Evolutionary conservation across 768 basidiomycete genomes (phyloP), one percentile per base, ranked within the genome.

Genomic region (Mrakia blollopis): DNA sequence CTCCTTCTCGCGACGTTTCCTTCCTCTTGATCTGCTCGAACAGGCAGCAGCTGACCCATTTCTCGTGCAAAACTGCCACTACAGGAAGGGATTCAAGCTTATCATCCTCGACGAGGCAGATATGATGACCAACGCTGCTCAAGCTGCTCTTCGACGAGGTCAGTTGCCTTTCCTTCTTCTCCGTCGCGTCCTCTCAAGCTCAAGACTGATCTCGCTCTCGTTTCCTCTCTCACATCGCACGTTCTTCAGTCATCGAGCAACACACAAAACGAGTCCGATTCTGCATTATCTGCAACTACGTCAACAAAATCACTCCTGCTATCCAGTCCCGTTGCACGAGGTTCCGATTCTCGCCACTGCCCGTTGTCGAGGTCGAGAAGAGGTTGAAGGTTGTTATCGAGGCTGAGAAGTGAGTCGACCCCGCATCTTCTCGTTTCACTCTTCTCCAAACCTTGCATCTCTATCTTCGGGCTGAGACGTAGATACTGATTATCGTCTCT

Each of bases 241-340:
- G n/a, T n/a, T n/a, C n/a, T n/a, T 3, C 80, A 87, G 91, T 98
- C 50, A 98, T 99, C 80, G 97, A 99, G 84, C 95, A 97, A 80
- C 98, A 97, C 84, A 99, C 97, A 28, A 93, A 91, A 85, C 98
- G 98, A 81, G 97, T 98, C 80, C 90, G 97, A 54, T 99, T 99
- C 84, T 99, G 97, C 85, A 99, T 99, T 81, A 96, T 99, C 77
- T 98, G 97, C 87, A 99, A 99, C 85, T 99, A 99, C 81, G 97
- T 98, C 83, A 98, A 98, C 88, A 98, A 98, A 84, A 98, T 99
- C 81, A 90, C 91, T 0, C 97, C 97, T 3, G 97, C 97, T 47
- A 97, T 99, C 70, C 97, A 99, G 85, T 97, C 94, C 84, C 91
- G 97, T 70, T 98, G 97, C 85, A 99, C 97, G 9, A 88, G 96